Evolutionary conservation across 768 basidiomycete species (phyloP).

Genomic region (Trametes maxima): DNA sequence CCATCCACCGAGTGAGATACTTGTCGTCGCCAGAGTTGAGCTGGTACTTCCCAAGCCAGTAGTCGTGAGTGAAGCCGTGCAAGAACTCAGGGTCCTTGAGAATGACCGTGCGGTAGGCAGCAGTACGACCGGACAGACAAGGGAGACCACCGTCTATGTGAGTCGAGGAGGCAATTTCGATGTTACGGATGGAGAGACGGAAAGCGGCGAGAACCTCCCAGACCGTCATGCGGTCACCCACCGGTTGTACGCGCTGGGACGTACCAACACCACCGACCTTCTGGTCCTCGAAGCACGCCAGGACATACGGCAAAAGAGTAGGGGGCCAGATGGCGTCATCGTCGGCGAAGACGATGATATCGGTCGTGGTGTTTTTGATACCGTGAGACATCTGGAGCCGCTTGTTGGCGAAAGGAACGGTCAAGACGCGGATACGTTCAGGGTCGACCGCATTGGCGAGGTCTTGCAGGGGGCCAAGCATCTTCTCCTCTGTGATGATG

Average conservation of each 20-base stretch:
- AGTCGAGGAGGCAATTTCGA: slow-evolving; percentile 86
- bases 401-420: slow-evolving; percentile 93
- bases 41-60: slow-evolving; percentile 93
- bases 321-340: slow-evolving; percentile 97
- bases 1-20: slow-evolving; percentile 96
- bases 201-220: slow-evolving; percentile 97
- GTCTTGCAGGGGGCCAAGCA: slow-evolving; percentile 86
- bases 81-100: slow-evolving; percentile 94
- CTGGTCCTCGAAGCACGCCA: slow-evolving; percentile 95
- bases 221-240: slow-evolving; percentile 79
- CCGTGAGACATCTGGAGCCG: slow-evolving; percentile 93
- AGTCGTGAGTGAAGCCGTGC: slow-evolving; percentile 92
- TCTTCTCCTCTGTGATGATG: slow-evolving; percentile 84
- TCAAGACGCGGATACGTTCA: slow-evolving; percentile 79
- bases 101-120: slow-evolving; percentile 92
- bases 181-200: slow-evolving; percentile 89
- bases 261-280: slow-evolving; percentile 92
- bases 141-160: slow-evolving; percentile 94
- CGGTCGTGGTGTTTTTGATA: slow-evolving; percentile 86
- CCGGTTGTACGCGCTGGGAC: slow-evolving; percentile 83
- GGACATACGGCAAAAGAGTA: slow-evolving; percentile 82
- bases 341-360: slow-evolving; percentile 93
- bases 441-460: slow-evolving; percentile 89
- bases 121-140: slow-evolving; percentile 90
- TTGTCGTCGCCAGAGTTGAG: slow-evolving; percentile 94